phyloP scores from a whole-genome alignment of 2,329 filamentous ascomycete genomes.

The Dactylella cylindrospora region DNA sequence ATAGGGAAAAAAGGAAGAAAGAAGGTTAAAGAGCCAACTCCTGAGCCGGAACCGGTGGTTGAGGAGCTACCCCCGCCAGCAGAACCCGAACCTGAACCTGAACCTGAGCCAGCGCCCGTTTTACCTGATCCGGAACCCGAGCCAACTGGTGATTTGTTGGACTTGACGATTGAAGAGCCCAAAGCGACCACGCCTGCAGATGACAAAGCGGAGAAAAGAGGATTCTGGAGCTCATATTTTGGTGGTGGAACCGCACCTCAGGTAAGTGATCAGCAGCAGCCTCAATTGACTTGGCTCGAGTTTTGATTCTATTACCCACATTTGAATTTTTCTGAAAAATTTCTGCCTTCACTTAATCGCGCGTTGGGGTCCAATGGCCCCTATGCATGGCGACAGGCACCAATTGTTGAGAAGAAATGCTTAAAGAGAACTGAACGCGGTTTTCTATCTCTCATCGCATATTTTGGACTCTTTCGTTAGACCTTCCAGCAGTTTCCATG shows the following conservation, averaged over 20 bases:
- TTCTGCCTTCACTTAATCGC: too few relatives aligned
- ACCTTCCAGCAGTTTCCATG: slow-evolving; percentile 36
- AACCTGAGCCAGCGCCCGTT: neutral
- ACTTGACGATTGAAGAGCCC: slow-evolving; percentile 19
- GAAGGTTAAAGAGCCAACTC: slow-evolving; percentile 21
- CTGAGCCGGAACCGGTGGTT: slow-evolving; percentile 14
- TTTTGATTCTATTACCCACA: too few relatives aligned
- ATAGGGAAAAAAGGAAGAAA: slow-evolving; percentile 14
- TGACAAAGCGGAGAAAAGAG: slow-evolving; percentile 18
- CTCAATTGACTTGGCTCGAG: too few relatives aligned
- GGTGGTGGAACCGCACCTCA: slow-evolving; percentile 20
- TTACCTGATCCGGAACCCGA: slow-evolving; percentile 9
- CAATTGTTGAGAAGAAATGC: too few relatives aligned
- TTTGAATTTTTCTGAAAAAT: too few relatives aligned
- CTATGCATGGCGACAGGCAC: too few relatives aligned
- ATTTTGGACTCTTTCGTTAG: too few relatives aligned
- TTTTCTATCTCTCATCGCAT: too few relatives aligned
- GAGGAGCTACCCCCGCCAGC: slow-evolving; percentile 5
- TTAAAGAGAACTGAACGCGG: too few relatives aligned
- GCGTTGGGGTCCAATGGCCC: too few relatives aligned
- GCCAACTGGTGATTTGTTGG: slow-evolving; percentile 12
- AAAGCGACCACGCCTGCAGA: slow-evolving; percentile 13
- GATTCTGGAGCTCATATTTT: slow-evolving; percentile 42
- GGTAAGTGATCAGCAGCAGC: too few relatives aligned
- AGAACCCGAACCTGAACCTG: slow-evolving; percentile 13